Conservation (phyloP, 1,284 basidiomycete genomes). For the Leccinum proliferum region DNA sequence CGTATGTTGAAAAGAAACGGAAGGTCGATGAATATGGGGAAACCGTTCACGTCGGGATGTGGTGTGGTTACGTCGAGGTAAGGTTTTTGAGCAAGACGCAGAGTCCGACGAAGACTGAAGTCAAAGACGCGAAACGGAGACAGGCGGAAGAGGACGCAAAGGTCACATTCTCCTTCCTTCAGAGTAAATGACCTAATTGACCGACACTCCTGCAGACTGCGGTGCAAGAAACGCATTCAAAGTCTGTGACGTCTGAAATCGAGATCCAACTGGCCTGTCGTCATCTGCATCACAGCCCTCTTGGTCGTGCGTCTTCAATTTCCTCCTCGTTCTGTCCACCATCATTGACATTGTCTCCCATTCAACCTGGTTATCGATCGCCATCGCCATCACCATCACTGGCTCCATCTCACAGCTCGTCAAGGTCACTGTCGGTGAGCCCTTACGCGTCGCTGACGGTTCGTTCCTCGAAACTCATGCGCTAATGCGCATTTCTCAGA, state of each 20-base stretch:
- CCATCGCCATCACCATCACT: too few relatives aligned
- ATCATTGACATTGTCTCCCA: too few relatives aligned
- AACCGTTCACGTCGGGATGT: constrained; percentile 86
- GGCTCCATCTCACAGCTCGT: too few relatives aligned
- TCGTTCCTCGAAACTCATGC: too few relatives aligned
- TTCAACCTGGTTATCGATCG: too few relatives aligned
- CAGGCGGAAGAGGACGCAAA: constrained; percentile 79
- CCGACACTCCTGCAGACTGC: constrained; percentile 43
- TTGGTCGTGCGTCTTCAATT: too few relatives aligned
- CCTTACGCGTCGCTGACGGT: too few relatives aligned
- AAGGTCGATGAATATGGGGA: constrained; percentile 96
- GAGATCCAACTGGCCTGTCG: constrained; percentile 81
- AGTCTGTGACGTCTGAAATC: constrained; percentile 76
- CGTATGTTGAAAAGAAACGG: constrained; percentile 89
- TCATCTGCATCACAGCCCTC: too few relatives aligned
- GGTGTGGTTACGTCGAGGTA: constrained; percentile 91
- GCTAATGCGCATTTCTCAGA: too few relatives aligned
- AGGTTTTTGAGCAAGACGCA: constrained; percentile 82
- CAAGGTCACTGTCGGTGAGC: too few relatives aligned
- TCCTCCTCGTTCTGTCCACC: too few relatives aligned
- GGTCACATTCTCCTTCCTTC: constrained; percentile 28
- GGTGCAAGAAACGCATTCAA: constrained; percentile 83
- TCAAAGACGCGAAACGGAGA: constrained; percentile 66
- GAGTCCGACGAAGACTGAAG: constrained; percentile 69
- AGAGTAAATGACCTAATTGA: constrained; percentile 3